A percentile compares a stretch with the other conserved stretches of the same genome.
These are phyloP conservation scores for Trichocladium antarcticum DNA, from an alignment of 495 filamentous ascomycete species.

Conservation along the genomic window DNA sequence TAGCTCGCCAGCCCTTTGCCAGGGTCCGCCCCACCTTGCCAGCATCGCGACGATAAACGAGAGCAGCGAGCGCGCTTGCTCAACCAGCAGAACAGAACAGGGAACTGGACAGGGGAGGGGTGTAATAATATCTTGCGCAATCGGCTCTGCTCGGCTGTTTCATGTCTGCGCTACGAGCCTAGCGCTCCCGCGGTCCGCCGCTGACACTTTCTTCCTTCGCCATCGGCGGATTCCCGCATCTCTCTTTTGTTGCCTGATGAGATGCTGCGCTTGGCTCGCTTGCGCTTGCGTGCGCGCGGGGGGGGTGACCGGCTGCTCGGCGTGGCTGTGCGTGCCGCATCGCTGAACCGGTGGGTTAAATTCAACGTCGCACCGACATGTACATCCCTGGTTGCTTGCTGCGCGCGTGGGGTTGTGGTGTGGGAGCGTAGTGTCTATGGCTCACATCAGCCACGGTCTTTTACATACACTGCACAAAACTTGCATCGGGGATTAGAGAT, in stretches of 20 bases:
- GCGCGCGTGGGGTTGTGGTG: too few species aligned
- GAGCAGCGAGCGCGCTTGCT: background rate
- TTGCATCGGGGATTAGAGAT: too few species aligned
- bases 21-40: too few species aligned
- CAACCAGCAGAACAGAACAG: background rate
- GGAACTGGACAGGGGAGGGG: too few species aligned
- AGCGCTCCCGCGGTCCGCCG: background rate
- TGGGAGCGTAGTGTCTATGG: too few species aligned
- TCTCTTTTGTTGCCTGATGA: background rate
- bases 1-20: too few species aligned
- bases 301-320: background rate
- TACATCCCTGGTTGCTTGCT: too few species aligned
- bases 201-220: background rate
- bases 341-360: background rate
- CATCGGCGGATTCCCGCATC: background rate
- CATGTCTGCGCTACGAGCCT: background rate
- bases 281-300: background rate
- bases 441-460: too few species aligned
- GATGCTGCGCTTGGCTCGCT: constrained; percentile 5
- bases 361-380: background rate
- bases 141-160: constrained; percentile 7
- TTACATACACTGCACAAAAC: too few species aligned
- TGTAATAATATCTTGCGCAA: background rate
- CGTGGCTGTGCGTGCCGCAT: constrained; percentile 2
- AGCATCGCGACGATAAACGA: constrained; percentile 1